These are phyloP conservation scores for Candida andamanensis DNA, from an alignment of 805 yeast genomes.

Conservation along the genomic window DNA sequence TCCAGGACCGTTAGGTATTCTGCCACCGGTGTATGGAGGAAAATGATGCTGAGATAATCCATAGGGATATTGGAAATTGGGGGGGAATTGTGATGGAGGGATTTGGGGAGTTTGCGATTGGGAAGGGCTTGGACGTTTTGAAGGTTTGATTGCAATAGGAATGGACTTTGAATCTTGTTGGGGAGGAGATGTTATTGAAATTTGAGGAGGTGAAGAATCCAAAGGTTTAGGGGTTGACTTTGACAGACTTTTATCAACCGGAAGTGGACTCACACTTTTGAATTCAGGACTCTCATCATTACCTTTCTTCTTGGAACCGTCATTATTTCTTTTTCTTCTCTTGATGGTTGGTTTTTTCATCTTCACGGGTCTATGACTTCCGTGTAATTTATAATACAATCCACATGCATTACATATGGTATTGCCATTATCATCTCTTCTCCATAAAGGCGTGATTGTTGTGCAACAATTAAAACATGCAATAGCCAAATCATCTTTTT, in stretches of 20 bases:
- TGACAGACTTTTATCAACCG: not conserved
- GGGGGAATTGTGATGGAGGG: not conserved
- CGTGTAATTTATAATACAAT: constrained; percentile 68
- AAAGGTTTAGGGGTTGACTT: not conserved
- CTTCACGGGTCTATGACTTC: constrained; percentile 68
- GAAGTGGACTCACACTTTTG: not conserved
- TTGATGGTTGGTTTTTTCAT: constrained; percentile 71
- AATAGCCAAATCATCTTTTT: constrained; percentile 47
- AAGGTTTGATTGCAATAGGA: no score
- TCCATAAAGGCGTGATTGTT: constrained; percentile 83
- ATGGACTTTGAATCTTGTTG: not conserved
- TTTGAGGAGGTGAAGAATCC: no score
- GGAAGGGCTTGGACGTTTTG: not conserved
- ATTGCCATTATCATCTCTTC: constrained; percentile 75
- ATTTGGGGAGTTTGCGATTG: not conserved
- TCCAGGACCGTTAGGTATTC: constrained; percentile 39
- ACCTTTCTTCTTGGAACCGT: constrained; percentile 7
- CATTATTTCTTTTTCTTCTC: constrained; percentile 54
- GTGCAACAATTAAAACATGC: constrained; percentile 84
- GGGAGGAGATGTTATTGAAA: not conserved
- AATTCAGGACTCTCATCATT: not conserved
- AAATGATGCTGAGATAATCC: constrained; percentile 12
- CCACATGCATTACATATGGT: constrained; percentile 90
- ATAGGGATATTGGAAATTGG: constrained; percentile 4
- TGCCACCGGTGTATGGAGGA: constrained; percentile 34